Percentiles rank a stretch among this genome's conserved stretches.
Conservation (phyloP, 2,329 filamentous ascomycete species). For the Cercospora beticola region DNA sequence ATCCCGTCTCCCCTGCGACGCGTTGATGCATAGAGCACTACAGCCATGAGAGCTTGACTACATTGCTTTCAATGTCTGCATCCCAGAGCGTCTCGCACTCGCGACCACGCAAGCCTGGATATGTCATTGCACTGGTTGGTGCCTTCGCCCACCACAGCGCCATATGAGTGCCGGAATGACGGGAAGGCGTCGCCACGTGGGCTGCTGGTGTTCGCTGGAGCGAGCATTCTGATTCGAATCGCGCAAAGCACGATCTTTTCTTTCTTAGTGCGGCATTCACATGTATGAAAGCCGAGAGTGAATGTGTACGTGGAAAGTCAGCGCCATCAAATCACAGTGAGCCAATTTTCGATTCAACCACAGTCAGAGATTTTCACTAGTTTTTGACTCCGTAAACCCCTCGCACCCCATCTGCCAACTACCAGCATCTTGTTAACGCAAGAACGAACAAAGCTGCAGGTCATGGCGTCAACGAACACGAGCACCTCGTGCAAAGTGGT, state of each 20-base stretch:
- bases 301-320: neutral
- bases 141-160: neutral
- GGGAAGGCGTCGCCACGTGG: neutral
- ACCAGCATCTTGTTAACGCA: neutral
- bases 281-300: neutral
- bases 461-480: slow-evolving; percentile 5
- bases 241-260: neutral
- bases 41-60: neutral
- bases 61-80: neutral
- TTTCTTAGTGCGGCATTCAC: neutral
- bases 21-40: neutral
- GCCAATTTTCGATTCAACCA: slow-evolving; percentile 2
- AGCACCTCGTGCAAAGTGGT: slow-evolving; percentile 78
- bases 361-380: neutral
- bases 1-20: neutral
- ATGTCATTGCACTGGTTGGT: neutral
- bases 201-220: neutral
- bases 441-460: neutral
- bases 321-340: slow-evolving; percentile 6
- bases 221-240: neutral
- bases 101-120: neutral
- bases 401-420: neutral
- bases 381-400: neutral
- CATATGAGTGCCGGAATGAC: neutral
- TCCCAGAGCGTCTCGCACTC: neutral